These are phyloP conservation scores for Solanum hybrid DNA, from an alignment of 305 asterid genomes.

Conservation along the genomic window DNA sequence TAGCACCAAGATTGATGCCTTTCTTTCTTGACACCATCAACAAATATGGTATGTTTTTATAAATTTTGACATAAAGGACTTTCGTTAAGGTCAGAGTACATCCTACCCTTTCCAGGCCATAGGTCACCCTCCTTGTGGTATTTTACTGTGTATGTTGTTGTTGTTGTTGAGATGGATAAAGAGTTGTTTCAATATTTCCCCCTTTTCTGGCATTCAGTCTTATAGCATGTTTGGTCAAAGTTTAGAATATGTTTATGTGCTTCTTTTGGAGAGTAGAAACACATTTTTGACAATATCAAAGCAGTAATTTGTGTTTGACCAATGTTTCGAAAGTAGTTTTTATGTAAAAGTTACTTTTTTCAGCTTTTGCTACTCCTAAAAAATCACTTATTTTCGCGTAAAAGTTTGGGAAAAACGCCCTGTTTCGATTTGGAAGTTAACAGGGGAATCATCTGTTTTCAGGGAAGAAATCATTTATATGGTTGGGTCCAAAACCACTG, in stretches of 20 bases:
- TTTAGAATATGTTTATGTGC: too few species aligned
- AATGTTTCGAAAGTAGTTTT: not conserved
- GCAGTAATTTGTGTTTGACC: not conserved
- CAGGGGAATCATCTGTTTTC: not conserved
- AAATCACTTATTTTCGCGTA: too few species aligned
- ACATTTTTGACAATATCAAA: too few species aligned
- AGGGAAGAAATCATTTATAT: constrained; percentile 27
- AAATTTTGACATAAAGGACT: too few species aligned
- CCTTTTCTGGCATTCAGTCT: too few species aligned
- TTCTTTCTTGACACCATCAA: not conserved
- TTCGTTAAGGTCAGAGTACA: not conserved
- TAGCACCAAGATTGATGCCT: not conserved
- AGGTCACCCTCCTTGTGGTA: not conserved
- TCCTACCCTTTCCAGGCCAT: not conserved
- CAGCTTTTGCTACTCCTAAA: not conserved
- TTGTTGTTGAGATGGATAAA: not conserved
- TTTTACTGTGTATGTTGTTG: not conserved
- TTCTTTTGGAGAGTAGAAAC: too few species aligned
- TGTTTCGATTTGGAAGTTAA: not conserved
- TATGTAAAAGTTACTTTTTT: not conserved
- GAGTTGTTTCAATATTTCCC: not conserved
- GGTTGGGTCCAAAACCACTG: constrained; percentile 28
- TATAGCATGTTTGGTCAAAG: too few species aligned
- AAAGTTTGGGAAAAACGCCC: not conserved
- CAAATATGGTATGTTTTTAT: not conserved